These are phyloP conservation scores for Globisporangium ultimum DNA, from an alignment of 352 stramenopile species.

Conservation along the genomic window DNA sequence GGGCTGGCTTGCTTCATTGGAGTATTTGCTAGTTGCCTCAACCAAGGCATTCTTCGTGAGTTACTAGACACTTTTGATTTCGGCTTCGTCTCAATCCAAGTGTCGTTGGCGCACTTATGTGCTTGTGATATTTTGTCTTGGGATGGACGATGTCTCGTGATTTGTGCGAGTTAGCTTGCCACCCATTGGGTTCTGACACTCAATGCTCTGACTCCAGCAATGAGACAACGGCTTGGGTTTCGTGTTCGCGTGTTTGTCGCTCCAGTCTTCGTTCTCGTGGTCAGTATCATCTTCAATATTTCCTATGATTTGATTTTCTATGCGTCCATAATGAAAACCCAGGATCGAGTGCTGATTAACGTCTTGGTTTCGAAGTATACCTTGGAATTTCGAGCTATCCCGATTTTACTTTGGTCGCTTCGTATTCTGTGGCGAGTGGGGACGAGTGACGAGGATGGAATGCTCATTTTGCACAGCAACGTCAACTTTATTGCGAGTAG, in stretches of 20 bases:
- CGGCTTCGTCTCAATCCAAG: slow-evolving; percentile 24
- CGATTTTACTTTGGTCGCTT: slow-evolving; percentile 10
- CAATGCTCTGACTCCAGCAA: slow-evolving; percentile 19
- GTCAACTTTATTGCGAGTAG: slow-evolving; percentile 5
- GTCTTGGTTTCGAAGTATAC: neutral
- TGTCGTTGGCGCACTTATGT: slow-evolving; percentile 14
- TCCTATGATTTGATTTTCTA: slow-evolving; percentile 7
- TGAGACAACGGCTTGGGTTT: slow-evolving; percentile 10
- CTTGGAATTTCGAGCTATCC: neutral
- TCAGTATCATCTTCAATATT: slow-evolving; percentile 2
- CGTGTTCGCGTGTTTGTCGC: neutral
- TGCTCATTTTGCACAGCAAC: slow-evolving; percentile 9
- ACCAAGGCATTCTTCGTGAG: slow-evolving; percentile 2
- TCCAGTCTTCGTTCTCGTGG: neutral
- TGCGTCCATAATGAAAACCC: neutral
- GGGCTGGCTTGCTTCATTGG: slow-evolving; percentile 4
- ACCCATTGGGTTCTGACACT: slow-evolving; percentile 22
- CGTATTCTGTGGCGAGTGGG: slow-evolving; percentile 4
- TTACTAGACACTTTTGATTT: slow-evolving; percentile 24
- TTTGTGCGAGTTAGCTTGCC: slow-evolving; percentile 15
- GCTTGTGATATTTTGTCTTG: slow-evolving; percentile 25
- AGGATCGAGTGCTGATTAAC: slow-evolving; percentile 5
- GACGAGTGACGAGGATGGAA: slow-evolving; percentile 2
- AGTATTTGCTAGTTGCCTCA: slow-evolving; percentile 3
- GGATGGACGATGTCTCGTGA: slow-evolving; percentile 9